Percentiles rank a stretch among this genome's conserved stretches.
Conservation (phyloP, 2,329 filamentous ascomycete species). For the Cadophora gregata region DNA sequence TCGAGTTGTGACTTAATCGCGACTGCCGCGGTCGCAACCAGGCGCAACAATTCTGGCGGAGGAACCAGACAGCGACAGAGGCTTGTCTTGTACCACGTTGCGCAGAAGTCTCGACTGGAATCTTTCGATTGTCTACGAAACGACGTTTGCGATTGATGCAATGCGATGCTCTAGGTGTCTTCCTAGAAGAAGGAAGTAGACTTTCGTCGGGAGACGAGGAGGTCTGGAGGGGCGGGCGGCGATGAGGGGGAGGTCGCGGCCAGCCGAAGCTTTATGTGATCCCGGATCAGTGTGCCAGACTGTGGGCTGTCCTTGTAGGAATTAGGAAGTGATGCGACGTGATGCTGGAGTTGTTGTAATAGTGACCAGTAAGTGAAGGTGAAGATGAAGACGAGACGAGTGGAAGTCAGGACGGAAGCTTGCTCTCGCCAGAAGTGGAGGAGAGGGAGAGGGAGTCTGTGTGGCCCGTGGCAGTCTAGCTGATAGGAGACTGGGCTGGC, state of each 20-base stretch:
- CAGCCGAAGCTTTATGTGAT: conserved; percentile 4
- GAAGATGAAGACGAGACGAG: neutral
- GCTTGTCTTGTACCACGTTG: conserved; percentile 1
- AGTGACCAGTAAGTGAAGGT: neutral
- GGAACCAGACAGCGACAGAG: neutral
- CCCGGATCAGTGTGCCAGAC: neutral
- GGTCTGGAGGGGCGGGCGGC: neutral
- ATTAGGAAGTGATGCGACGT: neutral
- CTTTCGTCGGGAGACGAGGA: neutral
- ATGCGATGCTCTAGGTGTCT: neutral
- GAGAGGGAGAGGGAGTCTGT: neutral
- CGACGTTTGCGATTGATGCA: conserved; percentile 6
- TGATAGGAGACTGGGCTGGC: neutral
- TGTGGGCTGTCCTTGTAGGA: neutral
- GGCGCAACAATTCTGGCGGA: conserved; percentile 1
- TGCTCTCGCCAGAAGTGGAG: neutral
- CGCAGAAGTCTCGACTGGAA: neutral
- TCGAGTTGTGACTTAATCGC: conserved; percentile 1
- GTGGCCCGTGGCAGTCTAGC: neutral
- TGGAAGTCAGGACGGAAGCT: neutral
- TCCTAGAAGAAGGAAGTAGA: neutral
- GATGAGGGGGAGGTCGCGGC: neutral
- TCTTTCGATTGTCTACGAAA: conserved; percentile 1
- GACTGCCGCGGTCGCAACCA: conserved; percentile 9
- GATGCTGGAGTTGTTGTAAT: neutral